Evolutionary conservation across 129 eudicot genomes (phyloP).

Genomic region (Rutidosis leptorrhynchoides): DNA sequence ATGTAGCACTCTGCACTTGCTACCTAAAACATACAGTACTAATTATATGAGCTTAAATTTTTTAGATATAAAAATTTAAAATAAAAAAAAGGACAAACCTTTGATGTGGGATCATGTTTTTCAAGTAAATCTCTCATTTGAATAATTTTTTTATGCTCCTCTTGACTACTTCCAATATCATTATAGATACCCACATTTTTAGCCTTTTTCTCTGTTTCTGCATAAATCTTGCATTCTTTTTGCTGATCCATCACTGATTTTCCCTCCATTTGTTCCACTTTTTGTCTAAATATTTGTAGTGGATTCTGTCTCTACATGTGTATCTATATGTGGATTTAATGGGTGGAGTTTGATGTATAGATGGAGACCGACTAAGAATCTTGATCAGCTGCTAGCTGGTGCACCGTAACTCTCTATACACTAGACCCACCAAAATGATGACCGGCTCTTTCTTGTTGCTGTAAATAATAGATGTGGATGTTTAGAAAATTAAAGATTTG

Average conservation of each 20-base stretch:
- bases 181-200: slow-evolving; percentile 4
- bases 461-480: too few relatives aligned
- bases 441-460: neutral
- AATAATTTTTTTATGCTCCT: slow-evolving; percentile 41
- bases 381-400: slow-evolving; percentile 26
- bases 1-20: slow-evolving; percentile 12
- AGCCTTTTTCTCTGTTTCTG: slow-evolving; percentile 15
- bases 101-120: slow-evolving; percentile 54
- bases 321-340: neutral
- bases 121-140: slow-evolving; percentile 59
- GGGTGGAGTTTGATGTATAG: slow-evolving; percentile 5
- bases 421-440: slow-evolving; percentile 22
- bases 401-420: slow-evolving; percentile 4
- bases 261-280: slow-evolving; percentile 26
- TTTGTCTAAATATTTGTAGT: neutral
- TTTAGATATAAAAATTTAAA: slow-evolving; percentile 2
- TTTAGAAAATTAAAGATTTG: neutral
- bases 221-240: slow-evolving; percentile 20
- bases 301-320: slow-evolving; percentile 14
- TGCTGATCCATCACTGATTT: slow-evolving; percentile 30
- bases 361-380: slow-evolving; percentile 1
- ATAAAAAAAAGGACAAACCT: slow-evolving; percentile 41
- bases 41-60: neutral
- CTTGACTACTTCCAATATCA: slow-evolving; percentile 19
- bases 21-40: neutral